Base-by-base conservation (phyloP, 148 eudicot species). In the Heliamphora exappendiculata region DNA sequence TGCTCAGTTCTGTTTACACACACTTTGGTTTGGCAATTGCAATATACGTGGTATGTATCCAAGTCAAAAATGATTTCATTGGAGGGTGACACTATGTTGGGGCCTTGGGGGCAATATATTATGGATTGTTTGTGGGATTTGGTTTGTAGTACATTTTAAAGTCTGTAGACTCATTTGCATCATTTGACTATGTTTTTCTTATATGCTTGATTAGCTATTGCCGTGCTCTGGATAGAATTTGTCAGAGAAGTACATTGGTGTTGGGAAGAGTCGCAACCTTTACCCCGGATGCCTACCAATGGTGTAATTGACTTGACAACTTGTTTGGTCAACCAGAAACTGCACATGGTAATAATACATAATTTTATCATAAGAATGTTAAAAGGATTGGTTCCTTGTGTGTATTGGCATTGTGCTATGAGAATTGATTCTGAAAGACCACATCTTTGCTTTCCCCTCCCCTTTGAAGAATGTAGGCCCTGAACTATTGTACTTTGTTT, bases 211-310 rank as follows among this genome's bases (percentile, higher is more conserved):
- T 80, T 84, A 95, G 98, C 97, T 67, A 89, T 95, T 84, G 88
- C 98, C 42, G 88, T 83, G 80, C 93, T 95, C 41, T 95, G 98
- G 98, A 87, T 95, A 79, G 98, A 95, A 84, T 95, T 92, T 86
- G 92, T 92, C 44, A 89, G 96, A 73, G 98, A 95, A 85, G 91
- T 95, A 65, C 97, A 97, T 81, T 95, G 97, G 97, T 95, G 88
- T 80, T 95, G 98, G 98, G 98, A 95, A 82, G 98, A 95, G 84
- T 95, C 90, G 39, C 97, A 92, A 62, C 91, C 94, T 77, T 78
- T 95, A 72, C 98, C 97, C 28, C 89, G 91, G 82, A 89, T 89
- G 86, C 87, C 87, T 71, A 76, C 82, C 50, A 79, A 67, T 69
- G 89, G 89, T 62, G 73, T 73, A 74, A 88, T 95, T 78, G 92